These are phyloP conservation scores for Oligophagozyma castellii DNA, from an alignment of 1,139 yeast genomes.

Conservation along the genomic window DNA sequence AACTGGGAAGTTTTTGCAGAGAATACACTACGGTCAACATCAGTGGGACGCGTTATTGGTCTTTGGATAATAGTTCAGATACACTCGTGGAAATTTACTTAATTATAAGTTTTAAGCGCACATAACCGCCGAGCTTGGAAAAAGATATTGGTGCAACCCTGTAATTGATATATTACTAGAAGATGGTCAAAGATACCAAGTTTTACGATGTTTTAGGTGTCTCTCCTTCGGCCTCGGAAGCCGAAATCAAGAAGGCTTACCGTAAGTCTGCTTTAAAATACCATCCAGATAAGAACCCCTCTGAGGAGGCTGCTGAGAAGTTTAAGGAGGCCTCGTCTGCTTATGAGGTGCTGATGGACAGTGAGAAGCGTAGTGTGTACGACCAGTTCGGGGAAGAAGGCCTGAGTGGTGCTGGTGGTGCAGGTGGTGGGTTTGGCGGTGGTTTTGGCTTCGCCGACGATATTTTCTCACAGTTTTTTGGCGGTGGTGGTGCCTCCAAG, in stretches of 20 bases:
- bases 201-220: slow-evolving; percentile 80
- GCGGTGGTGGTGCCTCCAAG: slow-evolving; percentile 50
- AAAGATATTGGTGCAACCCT: too few relatives aligned
- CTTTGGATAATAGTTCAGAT: too few relatives aligned
- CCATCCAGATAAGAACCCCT: slow-evolving; percentile 91
- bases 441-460: slow-evolving; percentile 60
- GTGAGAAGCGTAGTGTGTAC: slow-evolving; percentile 77
- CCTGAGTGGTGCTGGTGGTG: slow-evolving; percentile 56
- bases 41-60: too few relatives aligned
- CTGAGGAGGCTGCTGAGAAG: slow-evolving; percentile 89
- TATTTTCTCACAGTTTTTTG: slow-evolving; percentile 86
- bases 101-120: too few relatives aligned
- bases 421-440: slow-evolving; percentile 44
- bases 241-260: slow-evolving; percentile 88
- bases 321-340: slow-evolving; percentile 88
- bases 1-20: too few relatives aligned
- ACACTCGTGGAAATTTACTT: too few relatives aligned
- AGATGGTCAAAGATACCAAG: slow-evolving; percentile 85
- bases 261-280: slow-evolving; percentile 83
- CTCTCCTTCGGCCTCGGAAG: slow-evolving; percentile 59
- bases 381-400: slow-evolving; percentile 94
- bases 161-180: slow-evolving; percentile 5
- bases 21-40: too few relatives aligned
- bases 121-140: too few relatives aligned
- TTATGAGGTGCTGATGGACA: slow-evolving; percentile 75